Evolutionary conservation across 495 filamentous ascomycete species (phyloP).

Genomic region (Bombardia bombarda): DNA sequence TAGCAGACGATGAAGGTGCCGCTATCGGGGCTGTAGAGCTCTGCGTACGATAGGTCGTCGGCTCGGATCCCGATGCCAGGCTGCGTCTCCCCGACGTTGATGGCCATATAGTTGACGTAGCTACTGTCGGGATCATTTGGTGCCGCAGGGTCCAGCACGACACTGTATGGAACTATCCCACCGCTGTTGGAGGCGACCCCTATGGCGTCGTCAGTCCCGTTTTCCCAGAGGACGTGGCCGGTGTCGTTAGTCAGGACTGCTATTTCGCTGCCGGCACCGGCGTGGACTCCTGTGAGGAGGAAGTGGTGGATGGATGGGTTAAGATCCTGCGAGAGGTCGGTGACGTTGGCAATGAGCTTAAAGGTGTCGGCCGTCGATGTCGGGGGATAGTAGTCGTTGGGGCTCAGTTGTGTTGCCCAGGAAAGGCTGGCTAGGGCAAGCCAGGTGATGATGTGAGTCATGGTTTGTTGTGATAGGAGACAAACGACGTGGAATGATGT

Average conservation of each 20-base stretch:
- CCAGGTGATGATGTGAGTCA: too few relatives aligned
- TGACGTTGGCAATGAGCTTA: conserved; percentile 17
- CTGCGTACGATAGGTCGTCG: background rate
- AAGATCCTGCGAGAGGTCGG: conserved; percentile 17
- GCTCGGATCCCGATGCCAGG: conserved; percentile 1
- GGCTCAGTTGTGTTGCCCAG: too few relatives aligned
- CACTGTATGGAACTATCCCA: conserved; percentile 12
- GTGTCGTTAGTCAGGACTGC: conserved; percentile 4
- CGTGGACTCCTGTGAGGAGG: conserved; percentile 10
- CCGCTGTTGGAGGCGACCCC: conserved; percentile 9
- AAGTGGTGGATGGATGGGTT: conserved; percentile 15
- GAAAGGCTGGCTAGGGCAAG: too few relatives aligned
- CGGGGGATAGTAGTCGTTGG: too few relatives aligned
- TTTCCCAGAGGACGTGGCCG: conserved; percentile 14
- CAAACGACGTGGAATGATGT: too few relatives aligned
- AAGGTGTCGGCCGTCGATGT: conserved; percentile 3
- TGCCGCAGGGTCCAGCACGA: conserved; percentile 3
- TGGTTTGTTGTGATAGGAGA: too few relatives aligned
- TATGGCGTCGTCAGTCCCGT: conserved; percentile 8
- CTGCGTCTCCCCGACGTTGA: conserved; percentile 8
- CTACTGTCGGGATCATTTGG: background rate
- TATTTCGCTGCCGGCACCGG: conserved; percentile 14
- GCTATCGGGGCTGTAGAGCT: conserved; percentile 10
- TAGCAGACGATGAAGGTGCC: conserved; percentile 42
- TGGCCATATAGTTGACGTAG: conserved; percentile 3